Percentiles rank a stretch among this genome's conserved stretches.
Evolutionary conservation across 106 monocot species (phyloP).

Genomic region (Allium fistulosum): DNA sequence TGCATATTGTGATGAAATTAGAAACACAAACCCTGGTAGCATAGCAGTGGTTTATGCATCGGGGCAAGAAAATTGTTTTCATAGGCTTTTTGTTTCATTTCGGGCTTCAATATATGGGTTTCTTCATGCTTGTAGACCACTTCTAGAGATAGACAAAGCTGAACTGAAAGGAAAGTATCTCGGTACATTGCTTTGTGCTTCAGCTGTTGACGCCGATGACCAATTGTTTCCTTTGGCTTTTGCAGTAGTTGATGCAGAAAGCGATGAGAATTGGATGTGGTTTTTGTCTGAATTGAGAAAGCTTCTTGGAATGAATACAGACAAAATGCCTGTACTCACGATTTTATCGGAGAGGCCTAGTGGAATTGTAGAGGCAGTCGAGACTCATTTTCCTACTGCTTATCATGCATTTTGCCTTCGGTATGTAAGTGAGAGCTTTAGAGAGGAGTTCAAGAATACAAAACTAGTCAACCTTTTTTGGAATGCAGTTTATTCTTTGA

Average conservation of each 20-base stretch:
- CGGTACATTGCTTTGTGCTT: constrained; percentile 82
- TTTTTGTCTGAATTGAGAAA: constrained; percentile 88
- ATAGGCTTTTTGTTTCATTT: constrained; percentile 79
- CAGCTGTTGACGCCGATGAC: constrained; percentile 80
- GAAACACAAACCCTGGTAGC: constrained; percentile 77
- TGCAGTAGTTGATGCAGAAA: constrained; percentile 83
- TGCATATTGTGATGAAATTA: constrained; percentile 79
- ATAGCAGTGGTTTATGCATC: constrained; percentile 65
- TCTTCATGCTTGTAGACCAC: constrained; percentile 83
- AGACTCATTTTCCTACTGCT: constrained; percentile 76
- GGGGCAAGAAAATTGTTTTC: constrained; percentile 78
- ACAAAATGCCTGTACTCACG: constrained; percentile 91
- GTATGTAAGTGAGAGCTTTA: constrained; percentile 84
- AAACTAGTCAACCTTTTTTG: constrained; percentile 95
- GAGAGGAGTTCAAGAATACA: constrained; percentile 95
- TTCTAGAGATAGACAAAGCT: constrained; percentile 81
- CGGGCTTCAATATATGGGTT: constrained; percentile 85
- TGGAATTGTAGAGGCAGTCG: constrained; percentile 79
- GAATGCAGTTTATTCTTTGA: constrained; percentile 88
- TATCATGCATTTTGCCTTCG: constrained; percentile 85
- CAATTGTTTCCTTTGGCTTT: constrained; percentile 74
- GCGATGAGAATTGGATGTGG: constrained; percentile 98
- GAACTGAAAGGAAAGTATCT: constrained; percentile 94
- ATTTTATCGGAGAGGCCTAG: constrained; percentile 72
- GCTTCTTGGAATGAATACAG: constrained; percentile 80